phyloP scores from a whole-genome alignment of 2,329 filamentous ascomycete genomes.

The Penicillium palitans region DNA sequence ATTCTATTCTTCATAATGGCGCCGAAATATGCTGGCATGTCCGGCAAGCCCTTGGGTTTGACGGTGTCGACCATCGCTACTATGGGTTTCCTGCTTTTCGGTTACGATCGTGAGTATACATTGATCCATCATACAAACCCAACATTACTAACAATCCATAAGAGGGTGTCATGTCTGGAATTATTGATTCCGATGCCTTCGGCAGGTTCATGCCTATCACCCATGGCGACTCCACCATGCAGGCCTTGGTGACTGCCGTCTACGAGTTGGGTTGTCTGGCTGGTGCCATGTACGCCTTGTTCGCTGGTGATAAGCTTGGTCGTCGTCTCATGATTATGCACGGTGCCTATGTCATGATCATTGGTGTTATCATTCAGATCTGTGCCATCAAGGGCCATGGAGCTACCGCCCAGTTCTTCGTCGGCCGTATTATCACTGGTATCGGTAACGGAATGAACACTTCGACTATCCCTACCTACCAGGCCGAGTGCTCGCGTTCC shows the following conservation, averaged over 20 bases:
- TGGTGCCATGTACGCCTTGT: conserved; percentile 40
- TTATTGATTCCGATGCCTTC: conserved; percentile 37
- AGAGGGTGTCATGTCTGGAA: conserved; percentile 45
- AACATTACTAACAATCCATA: conserved; percentile 6
- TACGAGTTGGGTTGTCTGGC: conserved; percentile 39
- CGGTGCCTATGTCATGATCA: conserved; percentile 55
- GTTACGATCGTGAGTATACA: conserved; percentile 52
- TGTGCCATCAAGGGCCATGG: conserved; percentile 33
- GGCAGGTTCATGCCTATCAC: conserved; percentile 38
- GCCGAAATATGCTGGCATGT: conserved; percentile 59
- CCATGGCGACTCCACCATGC: conserved; percentile 41
- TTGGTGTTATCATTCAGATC: conserved; percentile 44
- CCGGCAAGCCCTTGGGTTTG: conserved; percentile 57
- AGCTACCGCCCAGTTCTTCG: conserved; percentile 52
- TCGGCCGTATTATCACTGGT: conserved; percentile 55
- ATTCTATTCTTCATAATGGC: conserved; percentile 45
- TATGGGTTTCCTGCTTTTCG: conserved; percentile 62
- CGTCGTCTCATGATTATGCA: conserved; percentile 54
- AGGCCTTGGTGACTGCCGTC: conserved; percentile 35
- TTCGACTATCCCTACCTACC: conserved; percentile 55
- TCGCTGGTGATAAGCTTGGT: conserved; percentile 39
- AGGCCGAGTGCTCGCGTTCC: conserved; percentile 55
- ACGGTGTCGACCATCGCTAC: conserved; percentile 64
- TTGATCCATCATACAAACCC: not conserved
- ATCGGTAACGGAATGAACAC: conserved; percentile 59